Conservation (phyloP, 805 yeast genomes). For the Starmerella floricola region DNA sequence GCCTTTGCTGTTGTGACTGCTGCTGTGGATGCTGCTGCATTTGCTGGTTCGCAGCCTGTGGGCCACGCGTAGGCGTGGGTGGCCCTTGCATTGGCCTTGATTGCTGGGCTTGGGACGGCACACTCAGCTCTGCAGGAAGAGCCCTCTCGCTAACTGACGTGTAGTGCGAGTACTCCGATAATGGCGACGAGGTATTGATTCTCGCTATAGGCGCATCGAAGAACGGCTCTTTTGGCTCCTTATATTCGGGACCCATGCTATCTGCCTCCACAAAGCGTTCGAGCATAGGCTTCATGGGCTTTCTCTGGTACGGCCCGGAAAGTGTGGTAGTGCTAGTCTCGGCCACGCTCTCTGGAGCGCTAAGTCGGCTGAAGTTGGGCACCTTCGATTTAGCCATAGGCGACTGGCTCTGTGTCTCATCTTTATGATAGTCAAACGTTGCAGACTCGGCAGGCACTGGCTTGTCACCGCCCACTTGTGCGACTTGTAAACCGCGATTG, state of each 20-base stretch:
- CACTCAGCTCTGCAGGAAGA: background rate
- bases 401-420: constrained; percentile 7
- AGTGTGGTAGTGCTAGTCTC: background rate
- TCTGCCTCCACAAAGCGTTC: constrained; percentile 6
- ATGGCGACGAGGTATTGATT: constrained; percentile 7
- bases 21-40: background rate
- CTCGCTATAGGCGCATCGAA: constrained; percentile 7
- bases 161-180: constrained; percentile 16
- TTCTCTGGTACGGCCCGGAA: background rate
- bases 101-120: background rate
- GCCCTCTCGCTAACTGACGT: constrained; percentile 18
- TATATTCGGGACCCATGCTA: background rate
- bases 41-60: background rate
- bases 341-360: constrained; percentile 2
- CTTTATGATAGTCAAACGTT: constrained; percentile 6
- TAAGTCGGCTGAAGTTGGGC: constrained; percentile 18
- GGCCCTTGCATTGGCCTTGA: background rate
- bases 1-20: background rate
- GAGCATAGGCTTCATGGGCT: constrained; percentile 6
- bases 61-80: too few relatives aligned
- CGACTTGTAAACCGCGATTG: constrained; percentile 26
- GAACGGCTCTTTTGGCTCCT: constrained; percentile 4
- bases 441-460: constrained; percentile 5
- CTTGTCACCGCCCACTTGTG: constrained; percentile 18
- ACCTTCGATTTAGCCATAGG: constrained; percentile 7